phyloP scores from a whole-genome alignment of 176 grass and related monocot genomes.

The Oropetium thomaeum region DNA sequence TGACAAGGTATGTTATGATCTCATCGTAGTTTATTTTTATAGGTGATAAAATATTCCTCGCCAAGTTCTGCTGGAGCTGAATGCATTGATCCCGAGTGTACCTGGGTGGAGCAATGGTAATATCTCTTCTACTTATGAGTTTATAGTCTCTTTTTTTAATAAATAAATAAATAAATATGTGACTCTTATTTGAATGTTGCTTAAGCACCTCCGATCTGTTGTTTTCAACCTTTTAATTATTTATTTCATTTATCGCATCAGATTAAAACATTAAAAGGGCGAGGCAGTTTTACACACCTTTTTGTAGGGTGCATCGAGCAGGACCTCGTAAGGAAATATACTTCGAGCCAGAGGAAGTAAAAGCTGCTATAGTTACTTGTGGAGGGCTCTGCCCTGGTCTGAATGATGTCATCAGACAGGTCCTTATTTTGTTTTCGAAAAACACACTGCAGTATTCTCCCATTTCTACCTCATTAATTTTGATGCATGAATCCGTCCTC shows the following conservation, averaged over 20 bases:
- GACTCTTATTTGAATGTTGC: background rate
- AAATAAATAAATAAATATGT: too few relatives aligned
- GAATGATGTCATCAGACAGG: conserved; percentile 98
- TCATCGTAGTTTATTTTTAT: conserved; percentile 26
- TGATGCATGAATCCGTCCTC: background rate
- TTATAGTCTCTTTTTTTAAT: background rate
- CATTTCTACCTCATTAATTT: conserved; percentile 5
- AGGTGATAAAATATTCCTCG: conserved; percentile 94
- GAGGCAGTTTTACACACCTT: conserved; percentile 28
- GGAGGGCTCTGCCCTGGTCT: conserved; percentile 93
- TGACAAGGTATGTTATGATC: conserved; percentile 13
- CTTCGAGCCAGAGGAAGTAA: conserved; percentile 84
- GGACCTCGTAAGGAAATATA: conserved; percentile 95
- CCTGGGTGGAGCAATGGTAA: conserved; percentile 94
- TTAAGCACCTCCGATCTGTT: conserved; percentile 3
- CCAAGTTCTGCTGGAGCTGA: conserved; percentile 89
- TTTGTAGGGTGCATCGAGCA: conserved; percentile 82
- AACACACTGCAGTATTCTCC: background rate
- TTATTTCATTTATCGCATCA: background rate
- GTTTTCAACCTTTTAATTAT: background rate
- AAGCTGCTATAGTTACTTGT: conserved; percentile 96
- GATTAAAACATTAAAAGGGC: background rate
- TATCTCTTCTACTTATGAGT: background rate
- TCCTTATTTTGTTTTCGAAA: background rate
- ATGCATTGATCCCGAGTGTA: conserved; percentile 91